A percentile compares a stretch with the other conserved stretches of the same genome.
These are phyloP conservation scores for Trichophyton verrucosum DNA, from an alignment of 2,329 filamentous ascomycete species.

Conservation along the genomic window DNA sequence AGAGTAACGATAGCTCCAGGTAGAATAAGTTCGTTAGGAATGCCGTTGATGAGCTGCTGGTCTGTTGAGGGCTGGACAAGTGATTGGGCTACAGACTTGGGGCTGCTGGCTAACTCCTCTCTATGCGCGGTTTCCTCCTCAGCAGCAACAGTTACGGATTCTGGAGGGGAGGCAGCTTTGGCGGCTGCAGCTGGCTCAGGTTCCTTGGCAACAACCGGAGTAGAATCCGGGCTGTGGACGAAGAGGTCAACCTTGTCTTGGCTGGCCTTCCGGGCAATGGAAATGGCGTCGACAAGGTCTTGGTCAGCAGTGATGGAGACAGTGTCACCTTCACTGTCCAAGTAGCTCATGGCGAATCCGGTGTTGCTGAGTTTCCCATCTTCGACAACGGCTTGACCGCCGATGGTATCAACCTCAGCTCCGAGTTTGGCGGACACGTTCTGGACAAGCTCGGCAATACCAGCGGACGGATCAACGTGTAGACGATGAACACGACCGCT, in stretches of 20 bases:
- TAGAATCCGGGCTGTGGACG: slow-evolving; percentile 82
- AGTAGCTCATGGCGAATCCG: slow-evolving; percentile 86
- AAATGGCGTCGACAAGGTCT: slow-evolving; percentile 80
- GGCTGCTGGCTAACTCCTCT: slow-evolving; percentile 26
- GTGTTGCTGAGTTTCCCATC: slow-evolving; percentile 63
- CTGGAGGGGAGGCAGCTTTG: slow-evolving; percentile 41
- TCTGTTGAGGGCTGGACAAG: slow-evolving; percentile 42
- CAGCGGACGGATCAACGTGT: slow-evolving; percentile 68
- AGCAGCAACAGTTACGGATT: slow-evolving; percentile 37
- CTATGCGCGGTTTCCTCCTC: slow-evolving; percentile 41
- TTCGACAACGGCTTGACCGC: slow-evolving; percentile 64
- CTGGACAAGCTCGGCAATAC: slow-evolving; percentile 64
- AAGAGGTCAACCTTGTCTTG: slow-evolving; percentile 95
- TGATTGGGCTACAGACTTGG: slow-evolving; percentile 32
- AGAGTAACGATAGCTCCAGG: slow-evolving; percentile 92
- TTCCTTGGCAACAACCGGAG: slow-evolving; percentile 58
- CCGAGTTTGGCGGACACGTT: slow-evolving; percentile 77
- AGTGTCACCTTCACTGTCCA: slow-evolving; percentile 93
- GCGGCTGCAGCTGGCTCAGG: slow-evolving; percentile 42
- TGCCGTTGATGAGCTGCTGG: slow-evolving; percentile 74
- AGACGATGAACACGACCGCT: slow-evolving; percentile 87
- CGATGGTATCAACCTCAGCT: slow-evolving; percentile 66
- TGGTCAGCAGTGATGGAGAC: slow-evolving; percentile 95
- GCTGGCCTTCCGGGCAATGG: slow-evolving; percentile 61
- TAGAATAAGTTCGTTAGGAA: slow-evolving; percentile 85